phyloP scores from a whole-genome alignment of 176 grass and related monocot genomes.

The Otatea glauca region DNA sequence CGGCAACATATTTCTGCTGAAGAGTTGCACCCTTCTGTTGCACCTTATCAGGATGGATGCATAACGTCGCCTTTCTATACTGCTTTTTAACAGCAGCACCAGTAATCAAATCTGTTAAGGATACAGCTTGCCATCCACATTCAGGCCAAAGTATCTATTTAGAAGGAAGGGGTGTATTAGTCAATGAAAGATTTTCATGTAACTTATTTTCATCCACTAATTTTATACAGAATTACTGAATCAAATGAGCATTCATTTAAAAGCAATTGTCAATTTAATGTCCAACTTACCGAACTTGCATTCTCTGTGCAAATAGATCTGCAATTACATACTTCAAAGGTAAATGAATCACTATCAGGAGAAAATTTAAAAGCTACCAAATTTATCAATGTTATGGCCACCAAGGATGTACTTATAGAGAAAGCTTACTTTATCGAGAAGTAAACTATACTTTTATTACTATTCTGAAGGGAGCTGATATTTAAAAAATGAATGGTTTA shows the following conservation, averaged over 20 bases:
- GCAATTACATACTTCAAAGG: conserved; percentile 16
- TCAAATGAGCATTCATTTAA: neutral
- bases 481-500: neutral
- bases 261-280: neutral
- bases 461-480: neutral
- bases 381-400: neutral
- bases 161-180: conserved; percentile 17
- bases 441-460: neutral
- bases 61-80: conserved; percentile 72
- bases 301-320: neutral
- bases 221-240: neutral
- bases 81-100: conserved; percentile 75
- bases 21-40: conserved; percentile 77
- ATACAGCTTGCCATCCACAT: conserved; percentile 74
- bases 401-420: neutral
- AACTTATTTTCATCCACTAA: neutral
- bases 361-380: neutral
- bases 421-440: neutral
- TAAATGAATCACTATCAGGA: neutral
- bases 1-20: conserved; percentile 74
- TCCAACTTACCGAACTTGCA: neutral
- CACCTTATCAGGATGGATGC: conserved; percentile 85
- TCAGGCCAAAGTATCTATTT: conserved; percentile 81
- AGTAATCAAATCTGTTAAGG: conserved; percentile 80
- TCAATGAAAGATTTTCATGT: neutral